Base-by-base conservation (phyloP, 2,329 filamentous ascomycete genomes). In the Monilinia aucupariae region DNA sequence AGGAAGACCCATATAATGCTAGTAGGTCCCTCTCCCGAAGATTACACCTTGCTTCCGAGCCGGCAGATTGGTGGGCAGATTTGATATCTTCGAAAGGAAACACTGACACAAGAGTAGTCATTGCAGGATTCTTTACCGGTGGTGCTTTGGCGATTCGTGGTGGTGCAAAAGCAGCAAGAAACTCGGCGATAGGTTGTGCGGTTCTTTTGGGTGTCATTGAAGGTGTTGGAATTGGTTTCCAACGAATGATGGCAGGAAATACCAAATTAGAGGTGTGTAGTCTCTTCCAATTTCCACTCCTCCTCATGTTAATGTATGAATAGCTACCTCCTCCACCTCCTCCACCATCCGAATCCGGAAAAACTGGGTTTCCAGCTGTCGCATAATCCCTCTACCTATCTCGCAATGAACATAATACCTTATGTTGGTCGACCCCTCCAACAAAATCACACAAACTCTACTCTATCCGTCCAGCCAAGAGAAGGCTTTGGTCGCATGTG, bases 1-100 rank as follows among this genome's bases (percentile, higher is more conserved):
- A 97, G 87, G 94, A 99, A 77, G 94, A 97, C 76, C 92, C 94
- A 17, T 97, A 92, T 81, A 97, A 97, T 79, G 92, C 92, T 73
- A 97, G 79, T 82, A 78, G 54, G 80, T 66, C 22, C 13, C 17
- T 20, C 25, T 32, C 30, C 25, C 1, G 10, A 27, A 9, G 32
- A 2, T 8, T 39, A 22, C 7, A 37, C 2, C 9, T 58, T 25
- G 30, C 1, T 34, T 8, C 1, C 15, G 22, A n/a, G 15, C 30
- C 12, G 13, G 41, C 54, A 25, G 30, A 48, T 32, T 37, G n/a
- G 22, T 34, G 39, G 27, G 12, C 27, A 12, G 7, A 22, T 56
- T 25, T 2, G 22, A 17, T 22, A 17, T 34, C 25, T 12, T 17
- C 32, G 32, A 34, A 22, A 22, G 2, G 9, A 50, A 15, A 45